Percentiles rank a stretch among this genome's conserved stretches.
Conservation (phyloP, 768 basidiomycete genomes). For the Termitomyces sp. region DNA sequence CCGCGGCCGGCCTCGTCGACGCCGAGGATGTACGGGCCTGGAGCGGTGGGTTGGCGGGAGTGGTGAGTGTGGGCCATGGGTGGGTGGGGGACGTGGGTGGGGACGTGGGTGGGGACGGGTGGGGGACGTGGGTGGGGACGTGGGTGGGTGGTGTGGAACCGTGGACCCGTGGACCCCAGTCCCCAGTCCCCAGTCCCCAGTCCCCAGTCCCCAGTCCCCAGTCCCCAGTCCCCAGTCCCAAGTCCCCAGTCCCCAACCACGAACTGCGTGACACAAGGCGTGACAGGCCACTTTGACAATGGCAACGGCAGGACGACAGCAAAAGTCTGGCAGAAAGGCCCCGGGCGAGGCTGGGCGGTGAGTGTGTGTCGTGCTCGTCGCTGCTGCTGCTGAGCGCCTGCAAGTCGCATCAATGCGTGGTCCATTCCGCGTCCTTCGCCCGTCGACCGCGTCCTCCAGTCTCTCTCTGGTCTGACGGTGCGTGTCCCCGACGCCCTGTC, state of each 20-base stretch:
- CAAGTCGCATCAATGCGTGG: constrained; percentile 62
- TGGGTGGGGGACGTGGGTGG: too few species aligned
- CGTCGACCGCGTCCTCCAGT: constrained; percentile 60
- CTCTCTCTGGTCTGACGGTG: constrained; percentile 71
- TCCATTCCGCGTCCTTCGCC: constrained; percentile 54
- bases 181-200: too few species aligned
- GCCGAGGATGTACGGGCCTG: constrained; percentile 87
- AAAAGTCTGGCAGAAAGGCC: constrained; percentile 59
- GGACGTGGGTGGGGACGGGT: too few species aligned
- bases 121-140: too few species aligned
- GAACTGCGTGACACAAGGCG: too few species aligned
- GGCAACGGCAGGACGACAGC: constrained; percentile 43
- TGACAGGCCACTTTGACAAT: background rate
- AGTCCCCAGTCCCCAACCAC: too few species aligned
- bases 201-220: too few species aligned
- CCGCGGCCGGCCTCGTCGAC: constrained; percentile 99
- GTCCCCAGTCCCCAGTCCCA: too few species aligned
- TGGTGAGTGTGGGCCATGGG: constrained; percentile 68
- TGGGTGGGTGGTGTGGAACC: too few species aligned
- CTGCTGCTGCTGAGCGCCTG: too few species aligned
- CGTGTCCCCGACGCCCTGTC: constrained; percentile 10
- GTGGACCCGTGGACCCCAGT: too few species aligned
- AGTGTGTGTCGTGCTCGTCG: too few species aligned
- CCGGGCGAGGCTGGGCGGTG: background rate
- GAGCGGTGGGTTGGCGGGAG: constrained; percentile 60